Evolutionary conservation across 495 filamentous ascomycete genomes (phyloP).

Genomic region (Cudoniella acicularis): DNA sequence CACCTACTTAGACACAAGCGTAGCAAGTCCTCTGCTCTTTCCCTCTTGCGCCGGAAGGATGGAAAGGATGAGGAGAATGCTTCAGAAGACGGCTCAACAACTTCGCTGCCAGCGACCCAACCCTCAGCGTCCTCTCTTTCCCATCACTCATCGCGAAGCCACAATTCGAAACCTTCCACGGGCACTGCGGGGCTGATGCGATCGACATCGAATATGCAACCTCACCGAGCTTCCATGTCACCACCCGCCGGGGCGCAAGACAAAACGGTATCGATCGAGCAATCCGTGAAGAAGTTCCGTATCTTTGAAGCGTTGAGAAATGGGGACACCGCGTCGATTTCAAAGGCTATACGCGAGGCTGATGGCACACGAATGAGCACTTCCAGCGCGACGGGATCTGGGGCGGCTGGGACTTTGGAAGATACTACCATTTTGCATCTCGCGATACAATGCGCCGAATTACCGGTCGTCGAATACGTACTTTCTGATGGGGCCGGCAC

Average conservation of each 20-base stretch:
- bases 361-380: slow-evolving; percentile 48
- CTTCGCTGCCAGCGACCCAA: slow-evolving; percentile 28
- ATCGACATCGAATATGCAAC: slow-evolving; percentile 22
- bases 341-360: slow-evolving; percentile 75
- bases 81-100: slow-evolving; percentile 31
- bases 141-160: slow-evolving; percentile 33
- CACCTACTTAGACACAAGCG: slow-evolving; percentile 39
- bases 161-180: slow-evolving; percentile 40
- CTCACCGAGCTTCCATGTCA: slow-evolving; percentile 3
- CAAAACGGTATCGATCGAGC: slow-evolving; percentile 66
- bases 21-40: slow-evolving; percentile 46
- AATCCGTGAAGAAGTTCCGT: slow-evolving; percentile 90
- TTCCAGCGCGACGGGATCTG: slow-evolving; percentile 44
- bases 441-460: slow-evolving; percentile 94
- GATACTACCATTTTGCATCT: slow-evolving; percentile 88
- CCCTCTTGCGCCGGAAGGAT: slow-evolving; percentile 42
- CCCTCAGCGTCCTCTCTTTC: slow-evolving; percentile 28
- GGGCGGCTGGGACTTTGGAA: slow-evolving; percentile 48
- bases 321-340: slow-evolving; percentile 87
- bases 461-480: slow-evolving; percentile 93
- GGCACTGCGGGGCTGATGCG: slow-evolving; percentile 26
- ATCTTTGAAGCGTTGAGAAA: slow-evolving; percentile 88
- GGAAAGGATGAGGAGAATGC: slow-evolving; percentile 40
- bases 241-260: slow-evolving; percentile 14
- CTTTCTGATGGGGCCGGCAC: slow-evolving; percentile 63